Evolutionary conservation across 352 stramenopile species (phyloP).

Genomic region (Pythium rishiriense): DNA sequence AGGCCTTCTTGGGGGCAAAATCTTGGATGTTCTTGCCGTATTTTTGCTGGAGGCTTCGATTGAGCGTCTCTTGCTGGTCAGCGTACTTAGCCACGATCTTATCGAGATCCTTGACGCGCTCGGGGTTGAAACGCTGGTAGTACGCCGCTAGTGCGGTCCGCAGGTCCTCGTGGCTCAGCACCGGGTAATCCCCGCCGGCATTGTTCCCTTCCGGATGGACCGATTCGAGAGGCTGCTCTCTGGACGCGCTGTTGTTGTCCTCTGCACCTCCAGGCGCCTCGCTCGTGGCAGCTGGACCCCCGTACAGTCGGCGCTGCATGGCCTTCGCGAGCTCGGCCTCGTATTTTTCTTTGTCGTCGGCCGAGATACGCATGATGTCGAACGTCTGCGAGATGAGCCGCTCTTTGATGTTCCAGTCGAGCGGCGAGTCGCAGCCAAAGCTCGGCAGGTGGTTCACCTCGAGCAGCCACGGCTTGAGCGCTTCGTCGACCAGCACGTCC

Average conservation of each 20-base stretch:
- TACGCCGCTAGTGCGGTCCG: constrained; percentile 45
- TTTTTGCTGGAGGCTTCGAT: constrained; percentile 63
- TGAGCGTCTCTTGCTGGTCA: constrained; percentile 61
- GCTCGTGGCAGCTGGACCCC: constrained; percentile 18
- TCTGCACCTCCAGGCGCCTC: constrained; percentile 13
- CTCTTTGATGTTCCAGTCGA: constrained; percentile 96
- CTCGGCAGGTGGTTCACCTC: constrained; percentile 97
- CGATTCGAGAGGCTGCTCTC: constrained; percentile 34
- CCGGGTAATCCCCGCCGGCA: constrained; percentile 4
- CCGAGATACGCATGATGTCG: constrained; percentile 80
- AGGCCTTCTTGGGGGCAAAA: constrained; percentile 28
- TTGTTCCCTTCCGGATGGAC: constrained; percentile 16
- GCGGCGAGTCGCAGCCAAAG: constrained; percentile 93
- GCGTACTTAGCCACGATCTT: constrained; percentile 75
- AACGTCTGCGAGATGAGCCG: constrained; percentile 93
- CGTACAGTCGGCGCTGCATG: constrained; percentile 68
- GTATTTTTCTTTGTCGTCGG: constrained; percentile 80
- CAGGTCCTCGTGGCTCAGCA: constrained; percentile 41
- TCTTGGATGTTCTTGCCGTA: constrained; percentile 61
- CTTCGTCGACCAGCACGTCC: constrained; percentile 95
- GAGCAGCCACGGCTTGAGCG: constrained; percentile 95
- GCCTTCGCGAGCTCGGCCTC: constrained; percentile 62
- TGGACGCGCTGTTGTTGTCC: constrained; percentile 15
- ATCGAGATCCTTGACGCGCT: constrained; percentile 62
- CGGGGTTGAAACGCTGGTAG: constrained; percentile 58